phyloP scores from a whole-genome alignment of 1,139 yeast genomes.

The Geotrichum cucujoidarum region DNA sequence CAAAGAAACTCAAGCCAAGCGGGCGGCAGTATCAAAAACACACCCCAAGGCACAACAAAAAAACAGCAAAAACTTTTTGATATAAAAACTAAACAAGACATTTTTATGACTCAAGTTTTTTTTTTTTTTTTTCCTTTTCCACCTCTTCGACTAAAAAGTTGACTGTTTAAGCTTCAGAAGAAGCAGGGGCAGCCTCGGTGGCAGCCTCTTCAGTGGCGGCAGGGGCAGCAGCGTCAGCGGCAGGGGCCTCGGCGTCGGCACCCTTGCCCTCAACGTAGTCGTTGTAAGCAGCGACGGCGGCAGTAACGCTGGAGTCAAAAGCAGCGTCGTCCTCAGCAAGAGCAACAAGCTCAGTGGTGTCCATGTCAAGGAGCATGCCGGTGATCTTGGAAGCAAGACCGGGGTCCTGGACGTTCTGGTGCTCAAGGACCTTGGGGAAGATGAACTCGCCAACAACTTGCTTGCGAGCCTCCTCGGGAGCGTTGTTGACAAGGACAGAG shows the following conservation, averaged over 20 bases:
- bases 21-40: background rate
- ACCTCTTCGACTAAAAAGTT: background rate
- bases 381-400: slow-evolving; percentile 99
- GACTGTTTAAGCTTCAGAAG: slow-evolving; percentile 15
- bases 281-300: slow-evolving; percentile 76
- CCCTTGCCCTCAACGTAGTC: slow-evolving; percentile 32
- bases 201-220: slow-evolving; percentile 16
- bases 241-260: slow-evolving; percentile 14
- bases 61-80: background rate
- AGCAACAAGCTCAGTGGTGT: slow-evolving; percentile 83
- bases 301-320: slow-evolving; percentile 87
- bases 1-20: background rate
- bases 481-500: slow-evolving; percentile 37
- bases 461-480: slow-evolving; percentile 80
- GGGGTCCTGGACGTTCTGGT: slow-evolving; percentile 71
- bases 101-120: background rate
- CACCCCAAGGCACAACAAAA: too few species aligned
- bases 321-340: slow-evolving; percentile 79
- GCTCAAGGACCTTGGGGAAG: slow-evolving; percentile 88
- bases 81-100: background rate
- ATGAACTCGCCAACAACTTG: slow-evolving; percentile 96
- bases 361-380: slow-evolving; percentile 97
- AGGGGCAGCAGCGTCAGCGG: slow-evolving; percentile 15
- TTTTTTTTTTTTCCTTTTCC: background rate
- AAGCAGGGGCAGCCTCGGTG: slow-evolving; percentile 16